These are phyloP conservation scores for Ambrosia trifida DNA, from an alignment of 129 eudicot genomes.

Conservation along the genomic window DNA sequence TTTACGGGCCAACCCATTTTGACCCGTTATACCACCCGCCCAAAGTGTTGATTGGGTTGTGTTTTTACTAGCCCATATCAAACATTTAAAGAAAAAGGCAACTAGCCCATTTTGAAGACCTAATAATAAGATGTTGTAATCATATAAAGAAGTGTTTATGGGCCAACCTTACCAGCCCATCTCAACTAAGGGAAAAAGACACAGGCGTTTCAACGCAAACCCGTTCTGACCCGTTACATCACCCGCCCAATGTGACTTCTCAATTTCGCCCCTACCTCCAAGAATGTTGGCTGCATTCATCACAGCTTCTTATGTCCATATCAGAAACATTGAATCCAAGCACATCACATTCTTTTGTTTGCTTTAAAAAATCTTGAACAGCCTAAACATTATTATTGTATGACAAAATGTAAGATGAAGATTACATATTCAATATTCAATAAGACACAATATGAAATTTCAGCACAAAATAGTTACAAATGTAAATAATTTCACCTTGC, in stretches of 20 bases:
- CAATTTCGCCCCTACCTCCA: conserved; percentile 60
- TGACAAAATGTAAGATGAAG: neutral
- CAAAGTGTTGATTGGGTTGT: neutral
- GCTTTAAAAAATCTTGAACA: conserved; percentile 69
- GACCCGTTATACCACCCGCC: neutral
- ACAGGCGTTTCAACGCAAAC: neutral
- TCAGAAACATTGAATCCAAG: conserved; percentile 43
- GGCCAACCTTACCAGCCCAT: neutral
- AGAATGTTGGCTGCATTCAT: conserved; percentile 64
- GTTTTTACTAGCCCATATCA: neutral
- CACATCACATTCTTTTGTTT: conserved; percentile 57
- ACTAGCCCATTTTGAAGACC: neutral
- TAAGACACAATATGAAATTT: conserved; percentile 3
- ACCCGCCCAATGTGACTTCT: neutral
- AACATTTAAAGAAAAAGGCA: neutral
- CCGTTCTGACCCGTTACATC: neutral
- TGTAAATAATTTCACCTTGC: conserved; percentile 59
- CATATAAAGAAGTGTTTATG: neutral
- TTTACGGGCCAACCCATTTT: neutral
- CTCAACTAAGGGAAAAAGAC: neutral
- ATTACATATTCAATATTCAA: neutral
- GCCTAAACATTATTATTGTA: conserved; percentile 49
- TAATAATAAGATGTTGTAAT: neutral
- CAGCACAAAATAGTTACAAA: conserved; percentile 6
- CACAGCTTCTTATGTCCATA: conserved; percentile 48